These are phyloP conservation scores for Neodidymelliopsis sp. DNA, from an alignment of 2,329 filamentous ascomycete species.

Conservation along the genomic window DNA sequence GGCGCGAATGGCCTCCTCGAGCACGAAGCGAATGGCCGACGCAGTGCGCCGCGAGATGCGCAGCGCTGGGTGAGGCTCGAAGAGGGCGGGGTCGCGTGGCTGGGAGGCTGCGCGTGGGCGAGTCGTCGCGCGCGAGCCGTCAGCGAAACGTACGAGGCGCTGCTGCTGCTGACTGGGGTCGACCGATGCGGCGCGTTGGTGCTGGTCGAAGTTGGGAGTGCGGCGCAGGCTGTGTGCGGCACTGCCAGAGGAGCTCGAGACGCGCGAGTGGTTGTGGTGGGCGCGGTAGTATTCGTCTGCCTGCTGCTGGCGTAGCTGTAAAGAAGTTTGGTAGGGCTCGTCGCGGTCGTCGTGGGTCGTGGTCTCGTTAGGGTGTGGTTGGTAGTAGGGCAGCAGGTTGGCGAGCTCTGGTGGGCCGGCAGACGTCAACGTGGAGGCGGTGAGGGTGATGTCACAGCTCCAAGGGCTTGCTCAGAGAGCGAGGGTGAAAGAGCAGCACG, in stretches of 20 bases:
- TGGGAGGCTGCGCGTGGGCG: slow-evolving; percentile 33
- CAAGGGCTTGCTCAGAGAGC: slow-evolving; percentile 15
- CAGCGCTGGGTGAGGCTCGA: slow-evolving; percentile 61
- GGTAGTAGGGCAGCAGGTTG: slow-evolving; percentile 38
- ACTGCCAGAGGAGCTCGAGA: slow-evolving; percentile 62
- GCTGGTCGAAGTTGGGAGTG: slow-evolving; percentile 54
- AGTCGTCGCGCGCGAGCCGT: slow-evolving; percentile 36
- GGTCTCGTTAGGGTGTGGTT: slow-evolving; percentile 47
- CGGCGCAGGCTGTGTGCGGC: slow-evolving; percentile 60
- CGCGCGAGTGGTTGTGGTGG: slow-evolving; percentile 53
- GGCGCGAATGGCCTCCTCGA: slow-evolving; percentile 87
- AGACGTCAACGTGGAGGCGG: slow-evolving; percentile 39
- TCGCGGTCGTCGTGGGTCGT: slow-evolving; percentile 44
- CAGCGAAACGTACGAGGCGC: slow-evolving; percentile 47
- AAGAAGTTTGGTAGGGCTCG: slow-evolving; percentile 47
- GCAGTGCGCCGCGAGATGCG: slow-evolving; percentile 85
- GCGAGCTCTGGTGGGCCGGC: slow-evolving; percentile 32
- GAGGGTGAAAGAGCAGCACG: slow-evolving; percentile 26
- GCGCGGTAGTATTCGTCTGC: slow-evolving; percentile 45
- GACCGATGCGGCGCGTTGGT: slow-evolving; percentile 53
- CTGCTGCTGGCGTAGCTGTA: slow-evolving; percentile 54
- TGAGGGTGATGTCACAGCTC: background rate
- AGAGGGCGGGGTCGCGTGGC: slow-evolving; percentile 24
- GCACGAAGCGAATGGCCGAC: slow-evolving; percentile 87
- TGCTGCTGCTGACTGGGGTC: slow-evolving; percentile 49